Percentiles rank a stretch among this genome's conserved stretches.
phyloP scores from a whole-genome alignment of 768 basidiomycete species.

The Tricholoma terreum region DNA sequence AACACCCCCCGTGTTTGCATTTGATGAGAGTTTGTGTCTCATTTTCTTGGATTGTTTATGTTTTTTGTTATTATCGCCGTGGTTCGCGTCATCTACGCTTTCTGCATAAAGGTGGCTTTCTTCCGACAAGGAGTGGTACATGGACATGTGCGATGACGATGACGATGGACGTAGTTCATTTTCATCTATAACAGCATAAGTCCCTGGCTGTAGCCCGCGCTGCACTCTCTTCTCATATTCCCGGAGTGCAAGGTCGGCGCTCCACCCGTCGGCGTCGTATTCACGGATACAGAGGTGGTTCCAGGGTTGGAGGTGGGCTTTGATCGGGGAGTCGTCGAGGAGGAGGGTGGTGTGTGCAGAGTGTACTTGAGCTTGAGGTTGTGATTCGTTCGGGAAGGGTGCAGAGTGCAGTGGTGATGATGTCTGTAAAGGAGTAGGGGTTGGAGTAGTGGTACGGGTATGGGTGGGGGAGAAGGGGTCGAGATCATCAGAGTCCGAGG shows the following conservation, averaged over 20 bases:
- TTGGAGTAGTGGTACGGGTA: too few relatives aligned
- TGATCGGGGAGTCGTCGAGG: conserved; percentile 54
- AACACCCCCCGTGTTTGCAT: too few relatives aligned
- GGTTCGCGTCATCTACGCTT: not conserved
- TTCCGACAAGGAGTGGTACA: not conserved
- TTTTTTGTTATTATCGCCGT: conserved; percentile 2
- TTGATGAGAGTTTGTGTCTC: not conserved
- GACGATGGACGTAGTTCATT: not conserved
- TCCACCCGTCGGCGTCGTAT: conserved; percentile 39
- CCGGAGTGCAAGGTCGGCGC: conserved; percentile 8
- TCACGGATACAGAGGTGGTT: conserved; percentile 79
- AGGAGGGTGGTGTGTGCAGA: conserved; percentile 47
- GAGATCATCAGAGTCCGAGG: not conserved
- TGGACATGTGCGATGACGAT: not conserved
- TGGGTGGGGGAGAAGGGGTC: too few relatives aligned
- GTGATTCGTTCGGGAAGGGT: not conserved
- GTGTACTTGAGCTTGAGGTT: conserved; percentile 20
- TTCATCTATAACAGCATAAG: not conserved
- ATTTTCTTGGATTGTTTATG: not conserved
- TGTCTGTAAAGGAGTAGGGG: not conserved
- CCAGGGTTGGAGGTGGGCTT: conserved; percentile 67
- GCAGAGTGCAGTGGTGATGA: not conserved
- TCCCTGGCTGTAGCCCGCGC: not conserved
- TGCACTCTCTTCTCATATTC: not conserved
- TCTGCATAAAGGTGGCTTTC: conserved; percentile 5